Percentiles rank a stretch among this genome's conserved stretches.
phyloP scores from a whole-genome alignment of 306 rosid genomes.

The Sophora flavescens region DNA sequence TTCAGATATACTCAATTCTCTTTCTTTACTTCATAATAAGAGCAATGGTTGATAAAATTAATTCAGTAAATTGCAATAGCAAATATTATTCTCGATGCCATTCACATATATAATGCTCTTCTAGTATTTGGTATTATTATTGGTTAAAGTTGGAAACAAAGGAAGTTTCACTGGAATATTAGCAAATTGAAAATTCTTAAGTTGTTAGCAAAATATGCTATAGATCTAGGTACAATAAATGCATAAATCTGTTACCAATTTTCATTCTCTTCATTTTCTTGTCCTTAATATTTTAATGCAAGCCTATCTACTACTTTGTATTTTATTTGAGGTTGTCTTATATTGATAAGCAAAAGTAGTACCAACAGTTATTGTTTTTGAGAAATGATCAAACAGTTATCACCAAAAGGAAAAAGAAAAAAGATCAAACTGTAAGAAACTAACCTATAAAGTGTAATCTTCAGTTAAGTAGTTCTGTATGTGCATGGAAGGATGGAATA shows the following conservation, averaged over 20 bases:
- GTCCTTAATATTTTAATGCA: not conserved
- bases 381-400: not conserved
- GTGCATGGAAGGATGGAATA: constrained; percentile 34
- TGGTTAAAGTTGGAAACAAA: not conserved
- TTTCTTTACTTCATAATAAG: not conserved
- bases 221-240: not conserved
- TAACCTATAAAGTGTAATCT: not conserved
- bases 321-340: constrained; percentile 18
- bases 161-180: not conserved
- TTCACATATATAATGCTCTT: not conserved
- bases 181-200: not conserved
- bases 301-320: not conserved
- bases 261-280: not conserved
- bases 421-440: not conserved
- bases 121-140: not conserved
- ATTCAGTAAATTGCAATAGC: not conserved
- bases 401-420: too few relatives aligned
- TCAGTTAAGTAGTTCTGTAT: not conserved
- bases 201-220: not conserved
- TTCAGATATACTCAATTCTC: too few relatives aligned
- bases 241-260: not conserved
- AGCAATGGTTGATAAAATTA: not conserved
- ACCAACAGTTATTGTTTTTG: constrained; percentile 1
- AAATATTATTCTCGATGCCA: not conserved
- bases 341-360: not conserved